phyloP scores from a whole-genome alignment of 2,329 filamentous ascomycete species.

The Lasiodiplodia theobromae region DNA sequence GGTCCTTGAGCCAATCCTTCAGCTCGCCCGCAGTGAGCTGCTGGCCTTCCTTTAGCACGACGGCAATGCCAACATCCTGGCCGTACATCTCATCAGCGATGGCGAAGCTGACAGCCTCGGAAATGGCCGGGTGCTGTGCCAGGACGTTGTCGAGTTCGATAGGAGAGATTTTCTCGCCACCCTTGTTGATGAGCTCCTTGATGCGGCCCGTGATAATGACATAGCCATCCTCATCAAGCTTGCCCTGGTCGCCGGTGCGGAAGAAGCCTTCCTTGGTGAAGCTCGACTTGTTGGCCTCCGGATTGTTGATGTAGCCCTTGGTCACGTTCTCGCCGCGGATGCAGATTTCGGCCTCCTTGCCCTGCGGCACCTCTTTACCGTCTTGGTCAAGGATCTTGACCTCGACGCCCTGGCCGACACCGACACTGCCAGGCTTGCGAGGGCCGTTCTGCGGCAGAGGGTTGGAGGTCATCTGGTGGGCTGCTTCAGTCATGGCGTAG shows the following conservation, averaged over 20 bases:
- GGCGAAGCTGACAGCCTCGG: slow-evolving; percentile 83
- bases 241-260: slow-evolving; percentile 86
- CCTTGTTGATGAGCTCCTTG: slow-evolving; percentile 92
- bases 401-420: slow-evolving; percentile 83
- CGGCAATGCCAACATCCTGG: slow-evolving; percentile 79
- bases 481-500: slow-evolving; percentile 91
- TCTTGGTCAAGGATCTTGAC: slow-evolving; percentile 76
- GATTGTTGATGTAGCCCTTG: slow-evolving; percentile 84
- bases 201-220: slow-evolving; percentile 88
- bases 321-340: slow-evolving; percentile 85
- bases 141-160: slow-evolving; percentile 88
- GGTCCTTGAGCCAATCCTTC: slow-evolving; percentile 71
- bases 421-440: slow-evolving; percentile 82
- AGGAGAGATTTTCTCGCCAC: slow-evolving; percentile 87
- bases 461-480: slow-evolving; percentile 82
- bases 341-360: slow-evolving; percentile 80
- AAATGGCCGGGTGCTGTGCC: slow-evolving; percentile 73
- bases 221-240: slow-evolving; percentile 80
- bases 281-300: slow-evolving; percentile 73
- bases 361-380: slow-evolving; percentile 72
- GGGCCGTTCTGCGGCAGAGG: slow-evolving; percentile 66
- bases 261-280: slow-evolving; percentile 83
- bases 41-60: slow-evolving; percentile 74
- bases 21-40: slow-evolving; percentile 65
- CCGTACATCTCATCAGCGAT: slow-evolving; percentile 84